Evolutionary conservation across 2,329 filamentous ascomycete genomes (phyloP), one percentile per base, ranked within the genome.

Genomic region (Phyllosticta ampelicida): DNA sequence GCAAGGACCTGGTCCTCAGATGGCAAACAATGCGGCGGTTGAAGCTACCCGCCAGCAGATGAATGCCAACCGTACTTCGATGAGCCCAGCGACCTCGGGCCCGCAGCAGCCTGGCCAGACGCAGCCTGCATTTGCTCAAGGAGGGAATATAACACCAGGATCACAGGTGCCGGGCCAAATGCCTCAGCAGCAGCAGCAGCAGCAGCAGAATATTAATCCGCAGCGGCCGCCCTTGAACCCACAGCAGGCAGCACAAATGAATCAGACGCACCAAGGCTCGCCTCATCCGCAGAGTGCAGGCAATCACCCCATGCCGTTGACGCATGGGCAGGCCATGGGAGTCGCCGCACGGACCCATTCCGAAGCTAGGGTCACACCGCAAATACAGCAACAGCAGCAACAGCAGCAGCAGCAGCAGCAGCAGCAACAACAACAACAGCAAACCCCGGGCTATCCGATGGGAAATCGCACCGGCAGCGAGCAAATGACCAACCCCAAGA

Each of bases 401-500:
- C 71, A 72, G 54, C 66, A 67, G 55, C 65, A 63, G n/a, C n/a
- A n/a, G n/a, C n/a, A n/a, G n/a, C 65, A 64, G 11, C 66, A 67
- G 50, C 65, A 67, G 36, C 61, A 60, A 23, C 68, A 62, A 60
- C 71, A 72, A 54, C 66, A 67, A 54, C 65, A 63, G 10, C 65
- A 66, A 49, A 65, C 66, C 36, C 59, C 54, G 21, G 68, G 61
- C 60, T 71, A 71, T 54, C 64, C 65, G 44, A 65, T 65, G 51
- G 70, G 68, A 49, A 71, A 66, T 56, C 69, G 68, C 21, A n/a
- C 36, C 36, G 36, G 36, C 36, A 68, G 71, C 60, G 69, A 73
- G 59, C 70, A 71, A 61, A 66, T 71, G 53, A 68, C 70, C 74
- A 81, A 79, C 64, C 75, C 78, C 51, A 90, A 90, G 69, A 87